phyloP scores from a whole-genome alignment of 768 basidiomycete species.

The Rhizopogon vinicolor region DNA sequence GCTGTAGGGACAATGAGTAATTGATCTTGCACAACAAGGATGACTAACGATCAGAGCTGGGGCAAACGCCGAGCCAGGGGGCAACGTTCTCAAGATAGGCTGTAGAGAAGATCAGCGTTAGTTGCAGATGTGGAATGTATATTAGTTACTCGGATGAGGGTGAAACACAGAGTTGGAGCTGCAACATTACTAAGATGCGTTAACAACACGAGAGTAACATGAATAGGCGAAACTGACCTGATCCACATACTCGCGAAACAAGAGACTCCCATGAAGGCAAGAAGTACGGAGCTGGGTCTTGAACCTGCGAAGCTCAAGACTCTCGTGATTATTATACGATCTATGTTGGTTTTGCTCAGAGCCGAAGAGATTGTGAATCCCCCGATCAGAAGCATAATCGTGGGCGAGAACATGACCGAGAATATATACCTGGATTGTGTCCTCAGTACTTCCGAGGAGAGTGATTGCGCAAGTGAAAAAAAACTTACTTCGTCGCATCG shows the following conservation, averaged over 20 bases:
- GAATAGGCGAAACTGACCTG: conserved; percentile 42
- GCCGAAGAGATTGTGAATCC: conserved; percentile 98
- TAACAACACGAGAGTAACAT: not conserved
- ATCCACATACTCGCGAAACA: conserved; percentile 99
- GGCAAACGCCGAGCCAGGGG: conserved; percentile 80
- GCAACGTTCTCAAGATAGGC: conserved; percentile 92
- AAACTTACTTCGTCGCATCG: conserved; percentile 76
- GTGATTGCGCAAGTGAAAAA: not conserved
- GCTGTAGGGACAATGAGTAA: conserved; percentile 37
- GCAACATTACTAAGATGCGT: conserved; percentile 75
- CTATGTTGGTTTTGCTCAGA: conserved; percentile 92
- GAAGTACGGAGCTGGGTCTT: conserved; percentile 76
- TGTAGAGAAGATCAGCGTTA: conserved; percentile 23
- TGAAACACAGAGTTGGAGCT: conserved; percentile 95
- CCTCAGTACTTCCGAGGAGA: not conserved
- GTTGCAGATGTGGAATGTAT: not conserved
- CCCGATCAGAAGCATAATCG: conserved; percentile 96
- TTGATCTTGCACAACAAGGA: not conserved
- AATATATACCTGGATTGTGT: conserved; percentile 70
- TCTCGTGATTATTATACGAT: conserved; percentile 85
- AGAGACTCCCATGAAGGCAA: conserved; percentile 93
- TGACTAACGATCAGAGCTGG: conserved; percentile 84
- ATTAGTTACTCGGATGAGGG: conserved; percentile 78
- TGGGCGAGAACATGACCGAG: conserved; percentile 94
- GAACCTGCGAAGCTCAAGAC: conserved; percentile 90